These are phyloP conservation scores for Pelargonium fulgidum DNA, from an alignment of 441 rosid species.

Conservation along the genomic window DNA sequence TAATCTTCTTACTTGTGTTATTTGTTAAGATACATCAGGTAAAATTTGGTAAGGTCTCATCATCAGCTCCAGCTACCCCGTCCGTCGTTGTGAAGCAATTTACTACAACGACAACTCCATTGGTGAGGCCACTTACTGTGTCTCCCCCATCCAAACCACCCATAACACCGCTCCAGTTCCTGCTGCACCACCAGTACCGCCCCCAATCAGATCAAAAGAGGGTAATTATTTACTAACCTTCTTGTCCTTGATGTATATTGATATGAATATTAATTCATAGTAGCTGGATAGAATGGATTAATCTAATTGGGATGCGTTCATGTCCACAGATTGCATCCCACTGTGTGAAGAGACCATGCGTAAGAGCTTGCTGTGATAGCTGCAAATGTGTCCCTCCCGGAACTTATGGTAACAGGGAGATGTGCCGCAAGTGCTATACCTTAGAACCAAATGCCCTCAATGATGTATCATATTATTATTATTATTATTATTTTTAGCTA, in stretches of 20 bases:
- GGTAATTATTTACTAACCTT: no score
- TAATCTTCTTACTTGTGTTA: no score
- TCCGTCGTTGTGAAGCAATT: conserved; percentile 13
- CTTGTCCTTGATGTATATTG: no score
- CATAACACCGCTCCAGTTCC: no score
- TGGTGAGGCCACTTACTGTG: neutral
- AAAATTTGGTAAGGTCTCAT: neutral
- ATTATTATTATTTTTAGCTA: no score
- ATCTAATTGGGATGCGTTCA: no score
- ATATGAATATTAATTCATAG: no score
- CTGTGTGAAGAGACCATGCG: conserved; percentile 54
- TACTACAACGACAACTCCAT: conserved; percentile 7
- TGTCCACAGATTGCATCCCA: conserved; percentile 68
- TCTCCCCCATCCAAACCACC: no score
- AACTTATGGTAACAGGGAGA: conserved; percentile 70
- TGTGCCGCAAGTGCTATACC: conserved; percentile 78
- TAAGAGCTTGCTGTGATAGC: conserved; percentile 70
- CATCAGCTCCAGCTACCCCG: conserved; percentile 19
- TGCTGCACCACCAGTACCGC: conserved; percentile 27
- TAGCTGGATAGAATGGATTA: no score
- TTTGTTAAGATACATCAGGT: no score
- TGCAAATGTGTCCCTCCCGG: conserved; percentile 96
- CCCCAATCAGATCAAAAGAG: conserved; percentile 38
- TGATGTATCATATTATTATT: no score
- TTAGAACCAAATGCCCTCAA: no score